Percentiles rank a stretch among this genome's conserved stretches.
phyloP scores from a whole-genome alignment of 2,329 filamentous ascomycete species.

The Madurella mycetomatis region DNA sequence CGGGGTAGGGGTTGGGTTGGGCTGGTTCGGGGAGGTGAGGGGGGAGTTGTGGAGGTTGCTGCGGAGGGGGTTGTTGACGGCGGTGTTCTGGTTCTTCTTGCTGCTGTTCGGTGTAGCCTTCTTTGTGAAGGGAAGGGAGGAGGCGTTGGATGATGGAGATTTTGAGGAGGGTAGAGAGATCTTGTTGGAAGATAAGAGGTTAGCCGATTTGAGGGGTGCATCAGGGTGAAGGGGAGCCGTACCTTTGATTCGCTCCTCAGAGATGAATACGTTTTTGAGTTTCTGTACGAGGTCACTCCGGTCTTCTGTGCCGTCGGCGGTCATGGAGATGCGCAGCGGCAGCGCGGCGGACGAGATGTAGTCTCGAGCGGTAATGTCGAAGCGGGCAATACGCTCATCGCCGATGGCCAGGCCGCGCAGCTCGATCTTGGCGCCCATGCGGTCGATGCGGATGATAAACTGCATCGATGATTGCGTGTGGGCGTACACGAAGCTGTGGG shows the following conservation, averaged over 20 bases:
- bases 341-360: conserved; percentile 60
- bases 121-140: conserved; percentile 69
- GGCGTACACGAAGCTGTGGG: conserved; percentile 79
- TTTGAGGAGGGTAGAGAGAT: conserved; percentile 69
- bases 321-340: conserved; percentile 52
- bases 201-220: conserved; percentile 1
- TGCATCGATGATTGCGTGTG: conserved; percentile 82
- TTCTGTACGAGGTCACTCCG: conserved; percentile 45
- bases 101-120: conserved; percentile 63
- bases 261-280: conserved; percentile 66
- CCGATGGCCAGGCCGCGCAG: conserved; percentile 74
- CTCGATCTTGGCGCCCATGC: conserved; percentile 79
- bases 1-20: conserved; percentile 56
- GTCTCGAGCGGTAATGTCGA: conserved; percentile 71
- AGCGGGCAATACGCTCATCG: conserved; percentile 73
- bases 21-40: conserved; percentile 56
- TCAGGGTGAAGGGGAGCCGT: conserved; percentile 1
- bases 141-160: conserved; percentile 79
- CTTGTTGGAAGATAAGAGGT: conserved; percentile 26
- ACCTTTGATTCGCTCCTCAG: conserved; percentile 58
- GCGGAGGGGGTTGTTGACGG: conserved; percentile 32
- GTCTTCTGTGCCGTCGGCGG: conserved; percentile 40
- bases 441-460: conserved; percentile 76
- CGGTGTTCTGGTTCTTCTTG: conserved; percentile 36
- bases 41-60: conserved; percentile 29